phyloP scores from a whole-genome alignment of 179 eudicot genomes.

The Heliamphora pulchella region DNA sequence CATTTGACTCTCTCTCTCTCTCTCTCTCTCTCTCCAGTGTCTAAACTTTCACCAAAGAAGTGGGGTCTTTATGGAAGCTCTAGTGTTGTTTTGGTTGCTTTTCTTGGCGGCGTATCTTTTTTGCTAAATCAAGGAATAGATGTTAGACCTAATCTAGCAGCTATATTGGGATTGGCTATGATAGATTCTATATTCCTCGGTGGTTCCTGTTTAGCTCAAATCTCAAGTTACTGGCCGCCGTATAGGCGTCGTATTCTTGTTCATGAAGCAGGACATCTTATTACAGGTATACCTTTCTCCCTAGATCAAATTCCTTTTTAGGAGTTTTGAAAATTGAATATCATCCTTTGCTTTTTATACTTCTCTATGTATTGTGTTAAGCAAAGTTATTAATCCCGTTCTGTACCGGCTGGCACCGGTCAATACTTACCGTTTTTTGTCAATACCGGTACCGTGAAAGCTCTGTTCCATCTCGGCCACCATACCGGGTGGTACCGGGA shows the following conservation, averaged over 20 bases:
- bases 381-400: too few species aligned
- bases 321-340: not conserved
- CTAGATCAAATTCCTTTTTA: not conserved
- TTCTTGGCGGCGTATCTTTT: slow-evolving; percentile 75
- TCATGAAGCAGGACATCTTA: slow-evolving; percentile 98
- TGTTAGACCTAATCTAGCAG: slow-evolving; percentile 73
- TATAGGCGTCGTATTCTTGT: slow-evolving; percentile 84
- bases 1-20: slow-evolving; percentile 3
- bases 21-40: slow-evolving; percentile 34
- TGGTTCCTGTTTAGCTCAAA: slow-evolving; percentile 81
- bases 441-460: too few species aligned
- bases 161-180: slow-evolving; percentile 58
- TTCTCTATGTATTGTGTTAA: not conserved
- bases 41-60: slow-evolving; percentile 88
- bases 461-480: too few species aligned
- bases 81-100: slow-evolving; percentile 47
- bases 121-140: slow-evolving; percentile 77
- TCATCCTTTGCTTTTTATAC: not conserved
- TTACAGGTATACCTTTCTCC: slow-evolving; percentile 47
- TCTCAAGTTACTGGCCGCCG: slow-evolving; percentile 96
- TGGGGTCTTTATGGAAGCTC: slow-evolving; percentile 88
- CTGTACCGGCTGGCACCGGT: too few species aligned
- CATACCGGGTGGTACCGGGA: too few species aligned
- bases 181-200: slow-evolving; percentile 77
- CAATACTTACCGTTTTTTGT: too few species aligned